Conservation (phyloP, 2,329 filamentous ascomycete species). For the Verticillium zaregamsianum region DNA sequence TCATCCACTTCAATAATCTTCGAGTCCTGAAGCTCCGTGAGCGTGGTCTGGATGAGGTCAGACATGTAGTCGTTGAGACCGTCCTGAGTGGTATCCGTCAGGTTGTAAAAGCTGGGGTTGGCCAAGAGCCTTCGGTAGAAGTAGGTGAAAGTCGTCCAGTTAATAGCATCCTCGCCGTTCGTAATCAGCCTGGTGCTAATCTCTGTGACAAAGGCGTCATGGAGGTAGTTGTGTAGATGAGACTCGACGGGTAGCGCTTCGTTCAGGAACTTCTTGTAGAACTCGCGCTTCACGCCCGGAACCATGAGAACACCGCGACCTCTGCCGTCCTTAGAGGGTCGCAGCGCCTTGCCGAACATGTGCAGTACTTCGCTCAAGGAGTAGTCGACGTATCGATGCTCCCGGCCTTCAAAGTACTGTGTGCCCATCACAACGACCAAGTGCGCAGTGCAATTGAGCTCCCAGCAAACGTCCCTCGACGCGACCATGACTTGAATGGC, state of each 20-base stretch:
- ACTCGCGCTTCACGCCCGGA: conserved; percentile 88
- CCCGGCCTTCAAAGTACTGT: conserved; percentile 92
- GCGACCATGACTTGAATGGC: conserved; percentile 80
- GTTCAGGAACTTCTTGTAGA: conserved; percentile 98
- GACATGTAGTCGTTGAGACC: conserved; percentile 92
- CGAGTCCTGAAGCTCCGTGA: conserved; percentile 85
- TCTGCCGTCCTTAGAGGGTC: conserved; percentile 71
- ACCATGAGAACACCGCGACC: conserved; percentile 96
- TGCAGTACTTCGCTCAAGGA: conserved; percentile 90
- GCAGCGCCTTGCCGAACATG: conserved; percentile 94
- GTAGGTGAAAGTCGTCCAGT: conserved; percentile 98
- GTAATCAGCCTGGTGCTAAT: conserved; percentile 94
- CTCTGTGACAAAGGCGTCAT: conserved; percentile 95
- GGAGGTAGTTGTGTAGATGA: conserved; percentile 84
- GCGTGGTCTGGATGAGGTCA: conserved; percentile 85
- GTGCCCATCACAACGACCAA: conserved; percentile 96
- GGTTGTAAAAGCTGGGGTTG: conserved; percentile 93
- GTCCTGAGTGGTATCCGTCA: conserved; percentile 85
- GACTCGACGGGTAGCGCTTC: conserved; percentile 95
- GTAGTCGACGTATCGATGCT: conserved; percentile 97
- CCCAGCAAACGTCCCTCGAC: conserved; percentile 90
- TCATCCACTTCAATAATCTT: conserved; percentile 96
- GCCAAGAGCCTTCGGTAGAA: conserved; percentile 93
- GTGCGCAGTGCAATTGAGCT: conserved; percentile 82
- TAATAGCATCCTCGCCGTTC: conserved; percentile 93